These are phyloP conservation scores for Microdochium trichocladiopsis DNA, from an alignment of 2,329 filamentous ascomycete species.

Conservation along the genomic window DNA sequence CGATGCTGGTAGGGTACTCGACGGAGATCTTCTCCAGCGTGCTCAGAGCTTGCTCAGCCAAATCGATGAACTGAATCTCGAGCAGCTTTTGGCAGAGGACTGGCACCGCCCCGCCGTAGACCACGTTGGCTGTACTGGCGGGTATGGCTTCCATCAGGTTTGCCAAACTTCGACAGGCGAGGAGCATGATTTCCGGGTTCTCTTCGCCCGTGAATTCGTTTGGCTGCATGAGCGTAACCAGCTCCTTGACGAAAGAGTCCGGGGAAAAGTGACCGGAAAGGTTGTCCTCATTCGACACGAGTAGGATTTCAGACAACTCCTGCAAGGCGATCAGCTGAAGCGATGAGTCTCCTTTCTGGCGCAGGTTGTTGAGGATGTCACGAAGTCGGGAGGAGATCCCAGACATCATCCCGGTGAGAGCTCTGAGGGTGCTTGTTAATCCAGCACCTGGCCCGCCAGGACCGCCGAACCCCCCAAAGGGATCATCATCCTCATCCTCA, in stretches of 20 bases:
- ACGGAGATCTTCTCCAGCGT: slow-evolving; percentile 96
- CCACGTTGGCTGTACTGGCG: slow-evolving; percentile 86
- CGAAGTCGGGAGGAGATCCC: slow-evolving; percentile 74
- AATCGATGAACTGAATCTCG: slow-evolving; percentile 94
- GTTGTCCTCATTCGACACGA: slow-evolving; percentile 96
- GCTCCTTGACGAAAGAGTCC: slow-evolving; percentile 90
- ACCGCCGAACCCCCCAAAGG: slow-evolving; percentile 61
- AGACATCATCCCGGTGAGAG: slow-evolving; percentile 86
- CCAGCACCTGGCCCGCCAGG: slow-evolving; percentile 54
- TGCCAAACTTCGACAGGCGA: slow-evolving; percentile 90
- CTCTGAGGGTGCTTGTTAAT: slow-evolving; percentile 74
- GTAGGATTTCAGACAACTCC: slow-evolving; percentile 84
- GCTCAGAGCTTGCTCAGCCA: slow-evolving; percentile 93
- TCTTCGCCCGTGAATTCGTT: slow-evolving; percentile 77
- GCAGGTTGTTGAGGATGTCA: slow-evolving; percentile 68
- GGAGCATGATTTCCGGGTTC: slow-evolving; percentile 93
- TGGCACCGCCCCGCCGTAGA: slow-evolving; percentile 94
- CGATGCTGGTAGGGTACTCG: slow-evolving; percentile 91
- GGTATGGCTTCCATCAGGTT: slow-evolving; percentile 97
- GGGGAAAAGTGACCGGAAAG: slow-evolving; percentile 91
- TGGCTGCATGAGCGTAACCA: slow-evolving; percentile 86
- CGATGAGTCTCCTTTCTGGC: slow-evolving; percentile 77
- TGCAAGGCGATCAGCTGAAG: slow-evolving; percentile 87
- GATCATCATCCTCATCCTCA: slow-evolving; percentile 62
- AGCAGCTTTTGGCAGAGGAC: slow-evolving; percentile 91